Base-by-base conservation (phyloP, 495 filamentous ascomycete genomes). In the Articulospora tetracladia region DNA sequence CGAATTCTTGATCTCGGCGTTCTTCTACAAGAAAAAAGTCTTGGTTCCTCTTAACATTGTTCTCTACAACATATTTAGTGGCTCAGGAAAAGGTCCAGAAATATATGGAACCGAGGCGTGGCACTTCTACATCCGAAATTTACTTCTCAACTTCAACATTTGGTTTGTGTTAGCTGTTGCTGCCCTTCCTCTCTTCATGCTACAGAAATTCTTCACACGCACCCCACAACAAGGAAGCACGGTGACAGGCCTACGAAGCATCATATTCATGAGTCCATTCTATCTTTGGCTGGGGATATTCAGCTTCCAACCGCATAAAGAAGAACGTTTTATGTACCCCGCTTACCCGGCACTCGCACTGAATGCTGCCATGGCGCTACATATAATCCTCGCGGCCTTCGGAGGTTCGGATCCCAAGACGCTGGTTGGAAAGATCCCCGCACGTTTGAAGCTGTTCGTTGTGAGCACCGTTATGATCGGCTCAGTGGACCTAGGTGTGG, bases 321-420 rank as follows among this genome's bases (percentile, higher is more conserved):
- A 99, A 72, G 95, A 99, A 69, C 80, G 95, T 8, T 99, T 99
- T 76, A 98, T 99, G 92, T 98, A 96, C 71, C 93, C 93, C 0
- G 87, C 86, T 23, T 99, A 99, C 70, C 94, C 95, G 10, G 88
- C 91, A 54, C 79, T 99, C 24, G 91, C 89, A n/a, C 79, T 98
- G 25, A 94, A 94, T 73, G 93, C 93, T 13, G 90, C 92, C n/a
- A 75, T 97, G 53, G 76, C 91, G 1, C 76, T 94, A 51, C 91
- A 97, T 71, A 86, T 89, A 58, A 69, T 93, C 0, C 79, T 97
- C 7, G 74, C 83, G 26, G 84, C 87, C 49, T 73, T 96, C 52
- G 89, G 91, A 13, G 85, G 81, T 25, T 77, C 81, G 26, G 79
- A 93, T 59, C 83, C 85, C 0, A 84, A 80, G 59, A 77, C 80